phyloP scores from a whole-genome alignment of 306 rosid genomes.

The Dalbergia cochinchinensis region DNA sequence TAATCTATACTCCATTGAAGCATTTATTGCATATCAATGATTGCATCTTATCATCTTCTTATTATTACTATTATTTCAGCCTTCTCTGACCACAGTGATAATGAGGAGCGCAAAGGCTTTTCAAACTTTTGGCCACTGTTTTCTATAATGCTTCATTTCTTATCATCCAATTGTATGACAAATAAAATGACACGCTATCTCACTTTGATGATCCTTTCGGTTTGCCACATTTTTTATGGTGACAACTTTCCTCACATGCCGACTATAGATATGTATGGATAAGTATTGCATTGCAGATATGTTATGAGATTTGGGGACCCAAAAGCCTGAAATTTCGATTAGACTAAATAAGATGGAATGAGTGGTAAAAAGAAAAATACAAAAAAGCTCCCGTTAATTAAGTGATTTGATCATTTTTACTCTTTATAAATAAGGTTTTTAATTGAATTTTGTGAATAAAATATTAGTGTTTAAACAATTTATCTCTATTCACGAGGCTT shows the following conservation, averaged over 20 bases:
- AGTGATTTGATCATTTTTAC: too few species aligned
- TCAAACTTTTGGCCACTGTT: not conserved
- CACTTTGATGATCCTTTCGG: conserved; percentile 30
- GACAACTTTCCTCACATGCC: conserved; percentile 38
- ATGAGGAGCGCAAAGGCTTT: conserved; percentile 8
- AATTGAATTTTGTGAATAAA: too few species aligned
- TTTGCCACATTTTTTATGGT: conserved; percentile 38
- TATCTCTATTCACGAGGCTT: too few species aligned
- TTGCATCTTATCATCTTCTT: conserved; percentile 25
- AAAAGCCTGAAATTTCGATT: conserved; percentile 43
- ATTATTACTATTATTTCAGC: not conserved
- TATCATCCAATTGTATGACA: conserved; percentile 35
- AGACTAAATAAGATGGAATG: conserved; percentile 14
- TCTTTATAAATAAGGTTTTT: too few species aligned
- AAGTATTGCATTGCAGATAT: conserved; percentile 25
- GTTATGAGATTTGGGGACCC: conserved; percentile 54
- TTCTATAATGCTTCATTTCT: conserved; percentile 23
- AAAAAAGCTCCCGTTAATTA: too few species aligned
- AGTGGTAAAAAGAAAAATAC: not conserved
- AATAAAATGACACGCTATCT: conserved; percentile 3
- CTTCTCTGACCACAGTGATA: conserved; percentile 31
- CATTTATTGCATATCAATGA: conserved; percentile 33
- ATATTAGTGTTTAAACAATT: too few species aligned
- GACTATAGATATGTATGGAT: conserved; percentile 30
- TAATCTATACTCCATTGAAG: not conserved